Evolutionary conservation across 768 basidiomycete species (phyloP).

Genomic region (Austroboletus eburneus): DNA sequence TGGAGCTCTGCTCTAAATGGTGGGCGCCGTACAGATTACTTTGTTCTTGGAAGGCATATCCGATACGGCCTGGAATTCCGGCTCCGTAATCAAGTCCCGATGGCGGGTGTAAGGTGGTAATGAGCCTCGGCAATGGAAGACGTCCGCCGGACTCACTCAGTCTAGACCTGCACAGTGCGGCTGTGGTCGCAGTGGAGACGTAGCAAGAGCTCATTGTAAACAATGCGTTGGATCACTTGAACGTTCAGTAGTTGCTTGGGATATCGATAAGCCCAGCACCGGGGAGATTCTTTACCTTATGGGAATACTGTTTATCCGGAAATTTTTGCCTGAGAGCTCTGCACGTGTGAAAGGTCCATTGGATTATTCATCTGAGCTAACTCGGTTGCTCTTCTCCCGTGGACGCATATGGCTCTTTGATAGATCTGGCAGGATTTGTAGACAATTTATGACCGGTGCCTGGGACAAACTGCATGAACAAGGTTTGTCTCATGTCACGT

Average conservation of each 20-base stretch:
- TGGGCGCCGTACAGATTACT: not conserved
- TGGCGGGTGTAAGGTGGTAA: not conserved
- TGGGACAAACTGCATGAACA: slow-evolving; percentile 20
- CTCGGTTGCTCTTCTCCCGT: slow-evolving; percentile 14
- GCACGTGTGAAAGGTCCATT: slow-evolving; percentile 20
- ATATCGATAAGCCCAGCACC: slow-evolving; percentile 12
- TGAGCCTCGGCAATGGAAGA: no score
- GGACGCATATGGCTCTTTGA: slow-evolving; percentile 14
- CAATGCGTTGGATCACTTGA: not conserved
- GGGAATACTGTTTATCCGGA: slow-evolving; percentile 13
- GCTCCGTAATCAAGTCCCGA: not conserved
- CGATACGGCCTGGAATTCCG: not conserved
- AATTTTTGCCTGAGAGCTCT: slow-evolving; percentile 9
- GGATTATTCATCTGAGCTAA: slow-evolving; percentile 12
- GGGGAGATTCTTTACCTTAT: slow-evolving; percentile 2
- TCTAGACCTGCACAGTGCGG: not conserved
- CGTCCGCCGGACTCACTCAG: no score
- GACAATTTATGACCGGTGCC: slow-evolving; percentile 18
- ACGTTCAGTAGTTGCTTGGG: not conserved
- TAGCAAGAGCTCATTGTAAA: not conserved
- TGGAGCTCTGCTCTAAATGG: not conserved
- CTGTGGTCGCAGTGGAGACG: not conserved
- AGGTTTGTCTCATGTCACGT: slow-evolving; percentile 31
- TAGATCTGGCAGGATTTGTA: slow-evolving; percentile 5
- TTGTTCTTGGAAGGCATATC: not conserved